Base-by-base conservation (phyloP, 371 early-diverging fungal genomes). In the Capillidium heterosporum region DNA sequence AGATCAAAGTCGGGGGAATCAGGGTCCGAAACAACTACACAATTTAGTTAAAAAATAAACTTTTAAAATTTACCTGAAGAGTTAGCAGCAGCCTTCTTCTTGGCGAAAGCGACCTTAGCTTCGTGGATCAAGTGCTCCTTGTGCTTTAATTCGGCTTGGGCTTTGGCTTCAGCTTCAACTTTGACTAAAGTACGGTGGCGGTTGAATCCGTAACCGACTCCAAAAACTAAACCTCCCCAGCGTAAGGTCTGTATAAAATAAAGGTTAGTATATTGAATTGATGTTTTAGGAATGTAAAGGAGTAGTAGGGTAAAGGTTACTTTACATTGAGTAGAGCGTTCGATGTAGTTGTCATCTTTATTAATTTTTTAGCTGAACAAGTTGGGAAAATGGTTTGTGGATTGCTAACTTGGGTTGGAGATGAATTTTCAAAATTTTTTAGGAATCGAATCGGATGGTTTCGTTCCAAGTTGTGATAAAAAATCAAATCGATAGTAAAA, bases 221-320 rank as follows among this genome's bases (percentile, higher is more conserved):
- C 55, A 43, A 40, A 40, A 42, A 4, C 43, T 13, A 55, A 26
- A n/a, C 26, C 55, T 17, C 55, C 55, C 55, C 55, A 55, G 7
- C 55, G 40, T 3, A 55, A 28, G 27, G n/a, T n/a, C 55, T 55
- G n/a, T 15, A 29, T 32, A 0, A 53, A 10, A 39, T 21, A 5
- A 53, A 53, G 13, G 8, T 19, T 53, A 13, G 39, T 24, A n/a
- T 32, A 53, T 32, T n/a, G 15, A 32, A 29, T 50, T 40, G n/a
- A n/a, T n/a, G n/a, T n/a, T n/a, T n/a, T n/a, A n/a, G n/a, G n/a
- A n/a, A n/a, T n/a, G n/a, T n/a, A 35, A 35, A 35, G 13, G 4
- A 7, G 35, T 7, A 35, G 13, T 7, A 4, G 13, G 4, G 13
- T 7, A 4, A 44, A 19, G 23, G 44, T 19, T 15, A 15, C 8